phyloP scores from a whole-genome alignment of 768 basidiomycete genomes.

The Suillus variegatus region DNA sequence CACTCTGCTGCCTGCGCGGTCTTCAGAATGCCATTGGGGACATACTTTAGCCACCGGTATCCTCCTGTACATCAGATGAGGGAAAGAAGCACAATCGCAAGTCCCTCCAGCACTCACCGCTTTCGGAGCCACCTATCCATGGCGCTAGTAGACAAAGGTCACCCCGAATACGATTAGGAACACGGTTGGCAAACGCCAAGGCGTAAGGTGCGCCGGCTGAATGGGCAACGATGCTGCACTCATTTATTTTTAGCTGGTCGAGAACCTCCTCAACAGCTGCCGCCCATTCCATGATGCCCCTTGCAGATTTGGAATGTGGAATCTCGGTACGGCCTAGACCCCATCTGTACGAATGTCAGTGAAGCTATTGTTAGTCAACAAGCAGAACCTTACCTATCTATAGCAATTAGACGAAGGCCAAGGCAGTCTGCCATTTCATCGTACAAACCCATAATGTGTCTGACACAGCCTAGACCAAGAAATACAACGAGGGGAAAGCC shows the following conservation, averaged over 20 bases:
- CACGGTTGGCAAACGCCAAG: constrained; percentile 78
- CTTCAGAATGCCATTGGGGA: constrained; percentile 89
- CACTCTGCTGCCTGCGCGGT: constrained; percentile 97
- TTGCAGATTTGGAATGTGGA: constrained; percentile 58
- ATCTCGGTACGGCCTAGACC: constrained; percentile 87
- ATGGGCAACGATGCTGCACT: constrained; percentile 92
- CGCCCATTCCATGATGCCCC: constrained; percentile 91
- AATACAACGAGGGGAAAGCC: constrained; percentile 91
- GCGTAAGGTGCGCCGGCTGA: constrained; percentile 96
- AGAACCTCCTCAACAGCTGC: constrained; percentile 88
- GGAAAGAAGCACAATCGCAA: constrained; percentile 9
- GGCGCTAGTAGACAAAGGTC: constrained; percentile 89
- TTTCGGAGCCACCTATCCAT: constrained; percentile 93
- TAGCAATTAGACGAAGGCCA: constrained; percentile 86
- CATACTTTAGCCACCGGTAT: constrained; percentile 97
- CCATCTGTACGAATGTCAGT: constrained; percentile 55
- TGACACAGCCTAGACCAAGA: constrained; percentile 90
- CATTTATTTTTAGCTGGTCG: constrained; percentile 71
- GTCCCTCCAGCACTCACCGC: constrained; percentile 46
- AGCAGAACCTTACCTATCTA: constrained; percentile 71
- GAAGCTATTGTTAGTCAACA: neutral
- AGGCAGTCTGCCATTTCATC: constrained; percentile 94
- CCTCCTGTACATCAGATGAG: constrained; percentile 50
- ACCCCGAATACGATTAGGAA: constrained; percentile 75
- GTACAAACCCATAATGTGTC: constrained; percentile 93